A percentile compares a stretch with the other conserved stretches of the same genome.
phyloP scores from a whole-genome alignment of 495 filamentous ascomycete species.

The Choiromyces venosus region DNA sequence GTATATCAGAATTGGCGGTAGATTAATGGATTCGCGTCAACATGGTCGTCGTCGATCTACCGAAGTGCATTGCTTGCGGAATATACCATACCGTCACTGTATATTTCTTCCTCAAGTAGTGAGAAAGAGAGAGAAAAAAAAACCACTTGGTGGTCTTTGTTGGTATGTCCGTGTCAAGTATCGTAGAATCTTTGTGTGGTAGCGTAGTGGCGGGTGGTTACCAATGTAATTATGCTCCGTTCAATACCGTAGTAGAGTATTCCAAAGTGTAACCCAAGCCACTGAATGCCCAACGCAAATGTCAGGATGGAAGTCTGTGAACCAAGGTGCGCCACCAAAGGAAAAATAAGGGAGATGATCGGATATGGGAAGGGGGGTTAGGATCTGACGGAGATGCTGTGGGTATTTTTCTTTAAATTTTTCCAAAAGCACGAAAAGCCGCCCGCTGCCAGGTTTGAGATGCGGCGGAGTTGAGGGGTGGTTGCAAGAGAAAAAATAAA shows the following conservation, averaged over 20 bases:
- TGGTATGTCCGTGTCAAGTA: neutral
- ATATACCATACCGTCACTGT: constrained; percentile 32
- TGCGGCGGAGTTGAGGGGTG: neutral
- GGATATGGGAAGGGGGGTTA: neutral
- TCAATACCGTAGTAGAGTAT: neutral
- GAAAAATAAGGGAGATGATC: neutral
- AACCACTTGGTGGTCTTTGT: neutral
- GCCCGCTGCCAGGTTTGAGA: neutral
- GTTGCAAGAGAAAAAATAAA: neutral
- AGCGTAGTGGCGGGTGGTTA: neutral
- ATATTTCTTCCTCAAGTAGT: neutral
- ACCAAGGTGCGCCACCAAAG: neutral
- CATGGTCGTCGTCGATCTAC: constrained; percentile 29
- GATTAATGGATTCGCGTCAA: constrained; percentile 34
- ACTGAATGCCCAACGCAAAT: neutral
- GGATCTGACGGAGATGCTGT: neutral
- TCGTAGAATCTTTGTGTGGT: neutral
- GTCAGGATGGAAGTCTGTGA: neutral
- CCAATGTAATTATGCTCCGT: neutral
- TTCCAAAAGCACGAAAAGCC: neutral
- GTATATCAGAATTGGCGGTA: constrained; percentile 36
- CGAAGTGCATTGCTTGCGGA: constrained; percentile 24
- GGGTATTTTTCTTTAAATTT: neutral
- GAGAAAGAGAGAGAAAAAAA: neutral
- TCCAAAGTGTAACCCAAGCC: neutral